These are phyloP conservation scores for Venturia effusa DNA, from an alignment of 2,329 filamentous ascomycete species.

Conservation along the genomic window DNA sequence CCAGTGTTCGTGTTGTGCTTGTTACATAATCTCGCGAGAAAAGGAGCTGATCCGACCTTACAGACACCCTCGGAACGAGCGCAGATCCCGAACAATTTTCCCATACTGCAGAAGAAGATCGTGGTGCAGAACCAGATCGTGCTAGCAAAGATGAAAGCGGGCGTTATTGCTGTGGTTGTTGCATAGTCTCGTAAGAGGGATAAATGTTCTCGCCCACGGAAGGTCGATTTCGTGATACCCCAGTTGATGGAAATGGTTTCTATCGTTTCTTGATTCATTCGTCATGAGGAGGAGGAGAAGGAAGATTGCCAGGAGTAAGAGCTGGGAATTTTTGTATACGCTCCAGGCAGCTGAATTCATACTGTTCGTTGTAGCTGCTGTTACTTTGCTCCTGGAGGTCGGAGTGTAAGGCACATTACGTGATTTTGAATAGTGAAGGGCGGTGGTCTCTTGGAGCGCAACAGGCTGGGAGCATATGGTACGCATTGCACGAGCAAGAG, in stretches of 20 bases:
- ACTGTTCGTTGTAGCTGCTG: background rate
- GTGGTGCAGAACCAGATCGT: background rate
- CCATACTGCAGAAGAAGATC: background rate
- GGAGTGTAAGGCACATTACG: background rate
- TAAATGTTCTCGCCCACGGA: background rate
- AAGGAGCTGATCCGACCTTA: too few species aligned
- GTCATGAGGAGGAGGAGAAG: background rate
- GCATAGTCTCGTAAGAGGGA: background rate
- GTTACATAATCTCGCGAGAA: background rate
- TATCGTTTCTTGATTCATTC: background rate
- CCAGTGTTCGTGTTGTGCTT: background rate
- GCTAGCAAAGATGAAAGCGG: background rate
- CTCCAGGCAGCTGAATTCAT: conserved; percentile 1
- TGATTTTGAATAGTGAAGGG: background rate
- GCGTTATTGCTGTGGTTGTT: background rate
- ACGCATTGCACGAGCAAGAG: too few species aligned
- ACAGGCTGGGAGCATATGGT: background rate
- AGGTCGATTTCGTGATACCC: background rate
- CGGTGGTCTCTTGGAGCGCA: background rate
- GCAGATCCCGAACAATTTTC: too few species aligned
- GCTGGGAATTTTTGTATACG: background rate
- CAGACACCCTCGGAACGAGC: too few species aligned
- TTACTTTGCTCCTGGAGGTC: background rate
- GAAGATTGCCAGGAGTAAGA: background rate
- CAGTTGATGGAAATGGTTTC: background rate